Evolutionary conservation across 2,329 filamentous ascomycete species (phyloP), one percentile per base, ranked within the genome.

Genomic region (Neonectria faginata): DNA sequence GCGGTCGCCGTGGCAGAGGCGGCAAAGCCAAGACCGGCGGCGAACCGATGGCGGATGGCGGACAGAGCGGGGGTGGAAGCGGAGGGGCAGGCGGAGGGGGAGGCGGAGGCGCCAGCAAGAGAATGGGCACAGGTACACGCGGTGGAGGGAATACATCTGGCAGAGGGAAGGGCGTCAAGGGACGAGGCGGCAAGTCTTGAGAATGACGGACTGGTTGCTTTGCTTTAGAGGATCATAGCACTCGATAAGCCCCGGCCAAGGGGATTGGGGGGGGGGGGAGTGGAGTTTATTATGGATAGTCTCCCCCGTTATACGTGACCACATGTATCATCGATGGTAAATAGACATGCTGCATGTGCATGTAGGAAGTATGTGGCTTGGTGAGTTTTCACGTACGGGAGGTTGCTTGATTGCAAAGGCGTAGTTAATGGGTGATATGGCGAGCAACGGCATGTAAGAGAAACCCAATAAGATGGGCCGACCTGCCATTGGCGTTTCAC

Each of bases 1-100:
- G 73, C 29, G 70, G 72, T 29, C 73, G 75, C 27, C 77, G 77
- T 56, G 73, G 74, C 18, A 71, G 76, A 63, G 73, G 75, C 47
- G 76, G 76, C 42, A 78, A 76, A 64, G 53, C 60, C 31, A 76
- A 73, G 55, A 67, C 57, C 18, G 59, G 60, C 31, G 66, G 67
- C 50, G 73, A 70, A 63, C 62, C 61, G 41, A 59, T 52, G 45
- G 64, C 58, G 36, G 69, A 68, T 25, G 65, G 59, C 44, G 66
- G 66, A 51, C 72, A 72, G 48, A 56, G 54, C 65, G 62, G 52
- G n/a, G 57, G 45, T 18, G 69, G 52, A 65, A 53, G 59, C 10
- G 58, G 45, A 51, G 48, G 51, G 33, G 33, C n/a, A 42, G 18
- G n/a, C n/a, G 64, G 68, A 66, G 62, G 60, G 33, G 33, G 39